Evolutionary conservation across 345 rosid genomes (phyloP).

Genomic region (Microthlaspi erraticum): DNA sequence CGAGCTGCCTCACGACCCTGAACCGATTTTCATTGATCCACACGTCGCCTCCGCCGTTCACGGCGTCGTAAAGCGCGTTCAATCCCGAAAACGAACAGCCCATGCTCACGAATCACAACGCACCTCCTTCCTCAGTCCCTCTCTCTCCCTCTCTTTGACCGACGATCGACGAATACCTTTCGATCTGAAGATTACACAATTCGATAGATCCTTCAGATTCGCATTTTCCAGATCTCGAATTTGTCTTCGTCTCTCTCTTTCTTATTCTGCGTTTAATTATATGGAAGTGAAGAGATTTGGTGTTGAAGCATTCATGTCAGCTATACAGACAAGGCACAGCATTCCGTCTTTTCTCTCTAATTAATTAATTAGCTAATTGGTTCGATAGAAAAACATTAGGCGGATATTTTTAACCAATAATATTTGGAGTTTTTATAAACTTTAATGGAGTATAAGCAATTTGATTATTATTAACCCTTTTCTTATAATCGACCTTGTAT

Average conservation of each 20-base stretch:
- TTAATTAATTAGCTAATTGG: constrained; percentile 24
- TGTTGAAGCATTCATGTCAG: constrained; percentile 43
- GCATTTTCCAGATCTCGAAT: constrained; percentile 46
- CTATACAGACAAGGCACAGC: constrained; percentile 21
- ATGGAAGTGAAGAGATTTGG: constrained; percentile 31
- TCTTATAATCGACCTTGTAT: background rate
- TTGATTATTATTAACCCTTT: no score
- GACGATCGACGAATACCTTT: constrained; percentile 15
- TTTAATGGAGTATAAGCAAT: no score
- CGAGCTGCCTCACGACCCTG: constrained; percentile 89
- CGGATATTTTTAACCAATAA: background rate
- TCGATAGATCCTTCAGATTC: constrained; percentile 48
- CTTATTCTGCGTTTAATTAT: background rate
- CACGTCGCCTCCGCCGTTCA: constrained; percentile 87
- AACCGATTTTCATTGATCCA: constrained; percentile 98
- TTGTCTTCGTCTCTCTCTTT: constrained; percentile 15
- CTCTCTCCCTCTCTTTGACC: constrained; percentile 13
- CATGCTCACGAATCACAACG: constrained; percentile 41
- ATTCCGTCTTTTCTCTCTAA: background rate
- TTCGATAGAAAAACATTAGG: background rate
- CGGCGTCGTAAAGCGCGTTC: constrained; percentile 91
- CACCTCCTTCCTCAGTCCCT: background rate
- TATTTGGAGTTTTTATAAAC: no score
- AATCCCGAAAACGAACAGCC: constrained; percentile 95
- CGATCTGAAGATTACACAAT: constrained; percentile 31